Conservation (phyloP, 306 rosid genomes). For the Lablab purpureus region DNA sequence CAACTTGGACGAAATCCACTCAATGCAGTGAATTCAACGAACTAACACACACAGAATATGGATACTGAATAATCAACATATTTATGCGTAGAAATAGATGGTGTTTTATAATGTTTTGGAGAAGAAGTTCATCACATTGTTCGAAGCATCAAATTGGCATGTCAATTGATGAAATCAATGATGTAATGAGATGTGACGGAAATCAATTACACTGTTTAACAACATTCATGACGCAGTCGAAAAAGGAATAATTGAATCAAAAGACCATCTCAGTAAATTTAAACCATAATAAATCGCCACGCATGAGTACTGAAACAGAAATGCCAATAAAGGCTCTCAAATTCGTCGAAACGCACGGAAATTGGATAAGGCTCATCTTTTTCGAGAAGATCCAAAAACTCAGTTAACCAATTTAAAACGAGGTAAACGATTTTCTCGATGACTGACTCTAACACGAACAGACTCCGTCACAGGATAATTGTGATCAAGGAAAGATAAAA, state of each 20-base stretch:
- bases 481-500: background rate
- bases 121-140: background rate
- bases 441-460: background rate
- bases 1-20: slow-evolving; percentile 13
- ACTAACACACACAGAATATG: background rate
- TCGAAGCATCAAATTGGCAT: background rate
- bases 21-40: slow-evolving; percentile 8
- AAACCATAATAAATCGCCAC: background rate
- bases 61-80: background rate
- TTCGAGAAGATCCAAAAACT: background rate
- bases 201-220: background rate
- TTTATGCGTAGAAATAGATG: background rate
- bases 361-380: background rate
- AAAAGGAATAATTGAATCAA: slow-evolving; percentile 1
- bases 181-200: background rate
- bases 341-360: background rate
- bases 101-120: background rate
- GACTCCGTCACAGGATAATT: background rate
- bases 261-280: background rate
- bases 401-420: background rate
- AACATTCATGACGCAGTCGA: background rate
- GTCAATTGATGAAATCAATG: background rate
- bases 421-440: background rate
- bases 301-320: background rate
- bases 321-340: background rate